phyloP scores from a whole-genome alignment of 768 basidiomycete genomes.

The Rhodosporidiobolus odoratus region DNA sequence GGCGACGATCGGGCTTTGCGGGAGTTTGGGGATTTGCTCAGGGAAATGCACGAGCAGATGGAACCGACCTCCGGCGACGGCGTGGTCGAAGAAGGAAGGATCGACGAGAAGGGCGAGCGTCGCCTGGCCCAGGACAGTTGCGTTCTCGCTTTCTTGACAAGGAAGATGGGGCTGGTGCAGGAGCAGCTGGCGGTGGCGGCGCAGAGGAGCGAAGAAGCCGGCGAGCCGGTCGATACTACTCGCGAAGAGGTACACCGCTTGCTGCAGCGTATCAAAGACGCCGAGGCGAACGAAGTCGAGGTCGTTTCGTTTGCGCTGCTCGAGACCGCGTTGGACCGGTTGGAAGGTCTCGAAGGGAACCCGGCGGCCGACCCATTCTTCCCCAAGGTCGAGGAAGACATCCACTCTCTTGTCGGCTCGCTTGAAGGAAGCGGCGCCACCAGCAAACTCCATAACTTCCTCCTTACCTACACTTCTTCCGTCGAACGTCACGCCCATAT shows the following conservation, averaged over 20 bases:
- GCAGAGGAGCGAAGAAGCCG: not conserved
- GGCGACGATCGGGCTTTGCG: not conserved
- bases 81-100: not conserved
- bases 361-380: not conserved
- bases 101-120: not conserved
- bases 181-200: not conserved
- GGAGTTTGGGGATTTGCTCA: not conserved
- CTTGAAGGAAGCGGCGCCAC: not conserved
- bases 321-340: constrained; percentile 10
- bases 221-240: not conserved
- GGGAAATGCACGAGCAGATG: not conserved
- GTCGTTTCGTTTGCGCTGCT: constrained; percentile 24
- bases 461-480: not conserved
- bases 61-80: not conserved
- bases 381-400: constrained; percentile 8
- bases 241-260: not conserved
- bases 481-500: constrained; percentile 19
- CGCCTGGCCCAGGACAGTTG: not conserved
- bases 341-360: not conserved
- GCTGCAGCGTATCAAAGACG: not conserved
- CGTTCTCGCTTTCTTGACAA: not conserved
- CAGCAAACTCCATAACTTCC: not conserved
- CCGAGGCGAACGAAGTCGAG: constrained; percentile 7
- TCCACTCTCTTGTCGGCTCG: constrained; percentile 13
- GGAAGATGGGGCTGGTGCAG: constrained; percentile 2